Percentiles rank a stretch among this genome's conserved stretches.
phyloP scores from a whole-genome alignment of 192 early-diverging fungal species.

The Allomyces arbusculus region DNA sequence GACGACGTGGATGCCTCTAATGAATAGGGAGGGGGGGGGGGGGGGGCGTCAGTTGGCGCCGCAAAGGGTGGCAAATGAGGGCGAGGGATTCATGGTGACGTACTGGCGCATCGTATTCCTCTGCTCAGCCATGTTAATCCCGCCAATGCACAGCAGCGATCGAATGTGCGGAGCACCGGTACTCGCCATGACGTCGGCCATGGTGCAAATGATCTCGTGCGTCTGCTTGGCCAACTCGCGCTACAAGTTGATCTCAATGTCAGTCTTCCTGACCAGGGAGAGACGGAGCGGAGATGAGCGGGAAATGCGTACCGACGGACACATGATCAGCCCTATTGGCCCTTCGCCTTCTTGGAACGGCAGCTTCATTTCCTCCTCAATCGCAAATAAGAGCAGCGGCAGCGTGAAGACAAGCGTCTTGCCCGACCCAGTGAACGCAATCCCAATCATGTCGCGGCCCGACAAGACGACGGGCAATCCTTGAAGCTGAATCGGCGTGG shows the following conservation, averaged over 20 bases:
- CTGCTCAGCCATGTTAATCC: conserved; percentile 83
- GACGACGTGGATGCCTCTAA: conserved; percentile 73
- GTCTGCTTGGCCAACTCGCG: conserved; percentile 92
- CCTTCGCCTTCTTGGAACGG: conserved; percentile 71
- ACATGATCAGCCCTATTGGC: conserved; percentile 81
- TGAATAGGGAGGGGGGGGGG: neutral
- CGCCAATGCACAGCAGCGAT: conserved; percentile 76
- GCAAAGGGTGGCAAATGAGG: neutral
- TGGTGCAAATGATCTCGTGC: conserved; percentile 53
- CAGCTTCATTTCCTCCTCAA: conserved; percentile 74
- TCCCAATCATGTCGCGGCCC: conserved; percentile 94
- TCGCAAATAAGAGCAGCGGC: conserved; percentile 77
- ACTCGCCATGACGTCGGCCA: conserved; percentile 34
- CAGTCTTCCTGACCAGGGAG: neutral
- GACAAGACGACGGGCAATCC: conserved; percentile 78
- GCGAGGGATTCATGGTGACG: neutral
- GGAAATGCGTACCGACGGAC: conserved; percentile 51
- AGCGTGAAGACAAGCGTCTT: conserved; percentile 89
- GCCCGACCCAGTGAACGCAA: conserved; percentile 93
- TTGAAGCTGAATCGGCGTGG: conserved; percentile 93
- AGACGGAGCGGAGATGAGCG: neutral
- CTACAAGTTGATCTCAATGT: conserved; percentile 11
- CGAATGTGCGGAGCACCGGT: conserved; percentile 54
- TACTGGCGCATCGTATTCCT: conserved; percentile 38
- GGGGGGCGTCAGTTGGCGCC: neutral